A percentile compares a stretch with the other conserved stretches of the same genome.
Conservation (phyloP, 2,329 filamentous ascomycete genomes). For the Sporothrix euskadiensis region DNA sequence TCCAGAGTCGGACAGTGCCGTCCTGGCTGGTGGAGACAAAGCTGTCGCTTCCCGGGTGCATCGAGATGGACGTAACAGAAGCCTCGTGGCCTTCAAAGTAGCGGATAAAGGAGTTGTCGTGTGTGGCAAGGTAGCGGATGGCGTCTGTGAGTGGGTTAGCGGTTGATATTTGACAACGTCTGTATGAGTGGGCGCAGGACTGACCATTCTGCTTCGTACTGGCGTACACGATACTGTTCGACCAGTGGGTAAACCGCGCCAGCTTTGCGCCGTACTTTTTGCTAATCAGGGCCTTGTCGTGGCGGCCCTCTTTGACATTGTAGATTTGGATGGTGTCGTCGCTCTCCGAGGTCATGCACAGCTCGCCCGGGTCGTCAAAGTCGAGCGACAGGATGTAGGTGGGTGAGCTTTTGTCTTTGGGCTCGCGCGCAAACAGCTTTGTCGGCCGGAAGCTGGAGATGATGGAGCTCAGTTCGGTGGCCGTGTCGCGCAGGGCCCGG, state of each 20-base stretch:
- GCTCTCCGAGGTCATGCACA: conserved; percentile 85
- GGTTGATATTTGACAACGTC: no score
- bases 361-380: conserved; percentile 93
- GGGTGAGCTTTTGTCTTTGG: conserved; percentile 53
- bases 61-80: conserved; percentile 76
- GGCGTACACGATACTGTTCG: conserved; percentile 88
- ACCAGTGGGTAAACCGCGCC: conserved; percentile 90
- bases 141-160: conserved; percentile 56
- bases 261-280: conserved; percentile 97
- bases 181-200: no score
- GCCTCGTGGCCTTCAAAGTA: conserved; percentile 92
- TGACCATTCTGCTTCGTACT: conserved; percentile 89
- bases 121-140: conserved; percentile 82
- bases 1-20: conserved; percentile 90
- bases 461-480: conserved; percentile 73
- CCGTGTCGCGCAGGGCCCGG: conserved; percentile 50
- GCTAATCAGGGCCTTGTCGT: conserved; percentile 84
- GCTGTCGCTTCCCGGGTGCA: conserved; percentile 84
- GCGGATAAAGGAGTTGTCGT: conserved; percentile 94
- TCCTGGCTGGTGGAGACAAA: conserved; percentile 92
- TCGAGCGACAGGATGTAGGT: conserved; percentile 84
- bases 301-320: conserved; percentile 85
- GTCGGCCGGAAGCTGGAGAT: conserved; percentile 76
- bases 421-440: conserved; percentile 65
- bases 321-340: conserved; percentile 96